A percentile compares a stretch with the other conserved stretches of the same genome.
phyloP scores from a whole-genome alignment of 2,329 filamentous ascomycete genomes.

The Trichophyton simii region DNA sequence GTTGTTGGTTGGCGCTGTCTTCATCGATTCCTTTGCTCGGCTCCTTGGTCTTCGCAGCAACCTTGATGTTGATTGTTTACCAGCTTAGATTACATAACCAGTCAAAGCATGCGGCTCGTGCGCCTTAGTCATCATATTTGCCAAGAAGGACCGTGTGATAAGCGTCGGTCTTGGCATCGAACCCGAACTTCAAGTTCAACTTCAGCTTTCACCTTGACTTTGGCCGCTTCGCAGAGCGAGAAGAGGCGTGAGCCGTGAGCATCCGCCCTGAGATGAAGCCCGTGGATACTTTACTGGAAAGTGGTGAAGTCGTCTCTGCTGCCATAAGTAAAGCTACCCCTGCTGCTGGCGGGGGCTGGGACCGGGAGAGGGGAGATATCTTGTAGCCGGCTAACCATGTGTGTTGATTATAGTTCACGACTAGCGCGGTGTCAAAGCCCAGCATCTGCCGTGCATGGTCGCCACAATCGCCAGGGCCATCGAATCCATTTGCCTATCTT shows the following conservation, averaged over 20 bases:
- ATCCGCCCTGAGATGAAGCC: background rate
- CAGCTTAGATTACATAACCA: no score
- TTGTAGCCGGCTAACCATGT: background rate
- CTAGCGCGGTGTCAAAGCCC: slow-evolving; percentile 3
- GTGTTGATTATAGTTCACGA: background rate
- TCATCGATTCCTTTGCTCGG: no score
- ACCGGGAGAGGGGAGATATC: background rate
- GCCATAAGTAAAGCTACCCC: background rate
- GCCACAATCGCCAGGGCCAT: background rate
- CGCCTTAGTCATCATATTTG: background rate
- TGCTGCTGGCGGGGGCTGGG: background rate
- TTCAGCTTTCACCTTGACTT: background rate
- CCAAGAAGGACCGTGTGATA: background rate
- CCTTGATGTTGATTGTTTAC: no score
- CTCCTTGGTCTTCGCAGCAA: no score
- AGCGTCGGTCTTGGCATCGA: background rate
- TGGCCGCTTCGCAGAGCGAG: background rate
- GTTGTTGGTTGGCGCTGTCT: no score
- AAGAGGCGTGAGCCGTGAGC: background rate
- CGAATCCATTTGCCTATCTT: background rate
- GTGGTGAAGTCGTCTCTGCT: background rate
- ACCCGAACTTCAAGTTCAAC: background rate
- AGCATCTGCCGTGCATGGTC: slow-evolving; percentile 1
- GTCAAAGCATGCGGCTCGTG: background rate
- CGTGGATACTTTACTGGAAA: background rate